These are phyloP conservation scores for Leishmania tropica DNA, from an alignment of 208 protist genomes.

Conservation along the genomic window DNA sequence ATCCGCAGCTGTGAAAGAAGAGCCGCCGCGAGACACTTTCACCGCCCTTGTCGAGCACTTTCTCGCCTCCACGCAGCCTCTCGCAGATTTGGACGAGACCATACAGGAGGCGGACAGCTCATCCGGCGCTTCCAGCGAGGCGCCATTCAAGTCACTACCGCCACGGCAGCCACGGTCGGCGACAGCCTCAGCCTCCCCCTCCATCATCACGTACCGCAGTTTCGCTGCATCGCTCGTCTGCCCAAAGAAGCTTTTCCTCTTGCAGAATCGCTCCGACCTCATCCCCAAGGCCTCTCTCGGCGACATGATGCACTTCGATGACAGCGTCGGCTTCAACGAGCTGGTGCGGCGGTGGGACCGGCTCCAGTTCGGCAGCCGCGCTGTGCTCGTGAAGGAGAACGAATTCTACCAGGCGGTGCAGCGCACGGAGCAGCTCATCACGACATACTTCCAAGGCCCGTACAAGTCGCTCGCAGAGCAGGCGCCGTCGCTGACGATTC, in stretches of 20 bases:
- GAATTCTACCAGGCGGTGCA: constrained; percentile 72
- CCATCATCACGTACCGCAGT: constrained; percentile 57
- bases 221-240: constrained; percentile 79
- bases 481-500: constrained; percentile 84
- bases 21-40: constrained; percentile 24
- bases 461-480: constrained; percentile 78
- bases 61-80: constrained; percentile 41
- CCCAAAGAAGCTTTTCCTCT: constrained; percentile 86
- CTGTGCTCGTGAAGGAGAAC: constrained; percentile 62
- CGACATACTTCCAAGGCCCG: constrained; percentile 79
- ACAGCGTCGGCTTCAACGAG: constrained; percentile 89
- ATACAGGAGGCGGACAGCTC: constrained; percentile 22
- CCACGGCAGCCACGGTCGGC: background rate
- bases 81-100: constrained; percentile 73
- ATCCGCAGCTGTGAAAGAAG: background rate
- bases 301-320: constrained; percentile 78
- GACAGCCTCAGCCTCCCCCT: constrained; percentile 3
- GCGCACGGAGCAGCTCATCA: constrained; percentile 72
- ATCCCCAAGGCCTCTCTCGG: constrained; percentile 68
- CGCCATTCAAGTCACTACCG: background rate
- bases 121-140: background rate
- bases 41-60: constrained; percentile 34
- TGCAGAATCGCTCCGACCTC: constrained; percentile 67
- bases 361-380: constrained; percentile 86
- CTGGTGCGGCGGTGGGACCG: constrained; percentile 87